phyloP scores from a whole-genome alignment of 139 green algal genomes.

The Chlamydomonas sphaeroides region DNA sequence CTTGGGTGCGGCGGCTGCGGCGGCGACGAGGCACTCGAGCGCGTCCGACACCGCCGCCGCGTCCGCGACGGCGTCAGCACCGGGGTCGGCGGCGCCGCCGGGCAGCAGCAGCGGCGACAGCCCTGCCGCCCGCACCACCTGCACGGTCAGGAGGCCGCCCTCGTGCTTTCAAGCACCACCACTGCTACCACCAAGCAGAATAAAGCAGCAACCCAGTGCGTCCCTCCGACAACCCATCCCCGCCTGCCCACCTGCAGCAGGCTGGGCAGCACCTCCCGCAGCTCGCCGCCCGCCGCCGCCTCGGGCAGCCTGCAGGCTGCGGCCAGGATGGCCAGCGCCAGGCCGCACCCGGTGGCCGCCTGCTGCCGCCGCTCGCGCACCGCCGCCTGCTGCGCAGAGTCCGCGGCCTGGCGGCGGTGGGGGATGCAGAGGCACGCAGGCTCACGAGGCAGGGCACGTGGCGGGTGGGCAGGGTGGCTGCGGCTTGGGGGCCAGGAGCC shows the following conservation, averaged over 20 bases:
- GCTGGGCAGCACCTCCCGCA: constrained; percentile 56
- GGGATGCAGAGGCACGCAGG: neutral
- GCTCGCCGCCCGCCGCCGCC: constrained; percentile 46
- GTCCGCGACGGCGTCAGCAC: constrained; percentile 4
- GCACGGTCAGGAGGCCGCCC: neutral
- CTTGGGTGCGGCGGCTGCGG: neutral
- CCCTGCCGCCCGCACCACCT: constrained; percentile 38
- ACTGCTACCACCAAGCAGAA: neutral
- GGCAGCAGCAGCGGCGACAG: constrained; percentile 23
- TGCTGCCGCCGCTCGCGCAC: constrained; percentile 27
- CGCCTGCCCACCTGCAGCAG: constrained; percentile 55
- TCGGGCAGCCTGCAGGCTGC: constrained; percentile 56
- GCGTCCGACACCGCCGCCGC: constrained; percentile 56
- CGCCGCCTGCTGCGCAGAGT: too few relatives aligned
- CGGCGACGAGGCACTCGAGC: constrained; percentile 62
- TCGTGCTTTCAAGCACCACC: neutral
- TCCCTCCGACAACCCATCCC: neutral
- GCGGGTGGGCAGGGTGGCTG: too few relatives aligned
- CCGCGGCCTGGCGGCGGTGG: neutral
- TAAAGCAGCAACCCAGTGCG: neutral
- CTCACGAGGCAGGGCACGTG: too few relatives aligned
- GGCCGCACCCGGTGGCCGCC: neutral
- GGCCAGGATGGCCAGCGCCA: constrained; percentile 66
- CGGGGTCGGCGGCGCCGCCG: neutral
- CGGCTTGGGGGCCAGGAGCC: neutral